Percentiles rank a stretch among this genome's conserved stretches.
These are phyloP conservation scores for Strigomonas culicis DNA, from an alignment of 208 protist genomes.

Conservation along the genomic window DNA sequence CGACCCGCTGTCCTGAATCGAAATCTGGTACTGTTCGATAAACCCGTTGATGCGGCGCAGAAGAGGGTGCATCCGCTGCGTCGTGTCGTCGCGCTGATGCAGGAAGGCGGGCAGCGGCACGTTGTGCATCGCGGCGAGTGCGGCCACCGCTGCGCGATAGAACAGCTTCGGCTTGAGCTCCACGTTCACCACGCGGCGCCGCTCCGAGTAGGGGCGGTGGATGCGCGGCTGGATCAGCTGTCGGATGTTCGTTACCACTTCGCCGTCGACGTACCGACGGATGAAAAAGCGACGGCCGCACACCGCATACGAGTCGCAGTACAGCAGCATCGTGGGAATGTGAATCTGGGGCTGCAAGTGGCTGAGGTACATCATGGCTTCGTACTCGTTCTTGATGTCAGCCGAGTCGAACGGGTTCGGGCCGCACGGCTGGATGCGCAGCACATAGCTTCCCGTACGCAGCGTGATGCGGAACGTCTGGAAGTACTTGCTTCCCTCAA, in stretches of 20 bases:
- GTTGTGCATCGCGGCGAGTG: slow-evolving; percentile 46
- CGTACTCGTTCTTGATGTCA: slow-evolving; percentile 65
- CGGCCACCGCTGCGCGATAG: slow-evolving; percentile 40
- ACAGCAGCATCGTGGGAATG: slow-evolving; percentile 53
- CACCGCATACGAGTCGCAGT: slow-evolving; percentile 66
- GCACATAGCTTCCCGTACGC: slow-evolving; percentile 65
- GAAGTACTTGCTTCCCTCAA: slow-evolving; percentile 51
- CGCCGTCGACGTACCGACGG: slow-evolving; percentile 58
- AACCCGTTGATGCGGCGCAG: slow-evolving; percentile 32
- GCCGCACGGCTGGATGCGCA: slow-evolving; percentile 67
- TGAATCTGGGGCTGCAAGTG: slow-evolving; percentile 32
- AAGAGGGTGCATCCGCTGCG: slow-evolving; percentile 33
- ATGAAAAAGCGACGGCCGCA: slow-evolving; percentile 71
- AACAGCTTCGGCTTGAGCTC: slow-evolving; percentile 60
- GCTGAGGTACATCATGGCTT: slow-evolving; percentile 63
- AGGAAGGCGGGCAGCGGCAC: slow-evolving; percentile 48
- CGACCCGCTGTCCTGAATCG: slow-evolving; percentile 2
- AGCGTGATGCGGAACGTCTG: slow-evolving; percentile 70
- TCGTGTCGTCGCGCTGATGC: slow-evolving; percentile 32
- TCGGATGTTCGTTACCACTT: slow-evolving; percentile 35
- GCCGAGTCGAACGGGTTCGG: slow-evolving; percentile 40
- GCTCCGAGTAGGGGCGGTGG: slow-evolving; percentile 61
- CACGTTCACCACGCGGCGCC: slow-evolving; percentile 48
- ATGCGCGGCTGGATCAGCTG: slow-evolving; percentile 71
- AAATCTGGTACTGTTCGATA: slow-evolving; percentile 37